phyloP scores from a whole-genome alignment of 2,329 filamentous ascomycete genomes.

The Ustulina deusta region DNA sequence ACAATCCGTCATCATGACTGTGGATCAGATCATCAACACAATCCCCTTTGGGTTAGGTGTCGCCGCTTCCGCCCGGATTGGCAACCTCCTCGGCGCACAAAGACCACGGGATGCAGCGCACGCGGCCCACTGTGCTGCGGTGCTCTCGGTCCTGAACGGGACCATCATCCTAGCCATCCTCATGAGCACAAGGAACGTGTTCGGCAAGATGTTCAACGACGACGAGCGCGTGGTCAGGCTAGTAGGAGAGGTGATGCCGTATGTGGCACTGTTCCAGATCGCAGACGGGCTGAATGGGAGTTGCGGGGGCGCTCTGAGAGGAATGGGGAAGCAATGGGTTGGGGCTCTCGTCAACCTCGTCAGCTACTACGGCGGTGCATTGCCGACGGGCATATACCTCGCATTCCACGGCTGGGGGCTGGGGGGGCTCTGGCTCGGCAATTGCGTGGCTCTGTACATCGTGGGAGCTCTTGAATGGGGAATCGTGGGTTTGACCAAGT shows the following conservation, averaged over 20 bases:
- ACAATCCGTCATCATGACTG: slow-evolving; percentile 90
- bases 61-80: slow-evolving; percentile 80
- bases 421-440: slow-evolving; percentile 83
- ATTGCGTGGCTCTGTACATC: slow-evolving; percentile 83
- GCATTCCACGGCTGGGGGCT: slow-evolving; percentile 90
- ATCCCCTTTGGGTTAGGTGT: slow-evolving; percentile 90
- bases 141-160: slow-evolving; percentile 78
- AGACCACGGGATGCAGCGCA: slow-evolving; percentile 74
- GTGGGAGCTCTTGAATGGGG: slow-evolving; percentile 83
- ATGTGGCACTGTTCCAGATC: slow-evolving; percentile 89
- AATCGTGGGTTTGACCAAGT: slow-evolving; percentile 81
- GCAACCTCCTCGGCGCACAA: slow-evolving; percentile 80
- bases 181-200: slow-evolving; percentile 77
- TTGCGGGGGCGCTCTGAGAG: slow-evolving; percentile 82
- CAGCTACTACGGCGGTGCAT: slow-evolving; percentile 84
- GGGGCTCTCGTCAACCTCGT: slow-evolving; percentile 84
- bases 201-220: slow-evolving; percentile 84
- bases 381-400: slow-evolving; percentile 85
- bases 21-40: slow-evolving; percentile 85
- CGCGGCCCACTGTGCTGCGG: slow-evolving; percentile 80
- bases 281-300: slow-evolving; percentile 88
- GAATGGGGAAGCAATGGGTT: slow-evolving; percentile 88
- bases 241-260: slow-evolving; percentile 83
- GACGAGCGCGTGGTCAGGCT: slow-evolving; percentile 77
- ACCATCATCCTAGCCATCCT: slow-evolving; percentile 74